A percentile compares a stretch with the other conserved stretches of the same genome.
These are phyloP conservation scores for Didymella lethalis DNA, from an alignment of 2,329 filamentous ascomycete species.

Conservation along the genomic window DNA sequence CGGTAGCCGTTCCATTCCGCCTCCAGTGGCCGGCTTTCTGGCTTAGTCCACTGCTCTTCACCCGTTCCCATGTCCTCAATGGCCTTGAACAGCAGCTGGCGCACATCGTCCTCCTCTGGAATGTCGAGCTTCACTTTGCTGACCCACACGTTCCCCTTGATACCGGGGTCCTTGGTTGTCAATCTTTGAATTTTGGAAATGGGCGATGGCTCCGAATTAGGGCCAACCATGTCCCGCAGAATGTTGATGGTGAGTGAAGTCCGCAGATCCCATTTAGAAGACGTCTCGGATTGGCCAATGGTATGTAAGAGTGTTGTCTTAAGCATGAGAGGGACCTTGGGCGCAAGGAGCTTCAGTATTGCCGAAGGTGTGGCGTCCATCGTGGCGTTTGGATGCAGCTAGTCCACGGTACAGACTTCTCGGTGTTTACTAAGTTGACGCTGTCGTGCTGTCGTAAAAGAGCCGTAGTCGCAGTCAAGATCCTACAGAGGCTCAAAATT, in stretches of 20 bases:
- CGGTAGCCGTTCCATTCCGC: slow-evolving; percentile 81
- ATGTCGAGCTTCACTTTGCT: slow-evolving; percentile 71
- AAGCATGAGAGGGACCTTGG: slow-evolving; percentile 65
- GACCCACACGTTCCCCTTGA: slow-evolving; percentile 85
- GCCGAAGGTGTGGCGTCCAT: slow-evolving; percentile 50
- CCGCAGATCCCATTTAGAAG: slow-evolving; percentile 78
- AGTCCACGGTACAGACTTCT: neutral
- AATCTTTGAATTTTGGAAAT: slow-evolving; percentile 63
- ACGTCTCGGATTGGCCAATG: slow-evolving; percentile 72
- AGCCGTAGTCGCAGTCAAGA: neutral
- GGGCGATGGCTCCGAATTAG: slow-evolving; percentile 30
- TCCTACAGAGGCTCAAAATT: neutral
- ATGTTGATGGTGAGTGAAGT: slow-evolving; percentile 77
- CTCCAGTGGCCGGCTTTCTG: slow-evolving; percentile 66
- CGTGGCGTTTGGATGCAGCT: slow-evolving; percentile 7
- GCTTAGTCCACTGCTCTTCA: slow-evolving; percentile 48
- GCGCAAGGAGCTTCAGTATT: slow-evolving; percentile 45
- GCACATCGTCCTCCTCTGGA: slow-evolving; percentile 61
- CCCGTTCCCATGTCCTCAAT: slow-evolving; percentile 63
- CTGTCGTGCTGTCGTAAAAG: neutral
- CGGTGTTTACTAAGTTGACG: neutral
- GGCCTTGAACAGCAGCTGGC: slow-evolving; percentile 65
- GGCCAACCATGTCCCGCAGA: slow-evolving; percentile 62
- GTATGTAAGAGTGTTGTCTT: slow-evolving; percentile 69
- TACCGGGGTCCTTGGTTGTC: slow-evolving; percentile 68